Base-by-base conservation (phyloP, 2,329 filamentous ascomycete genomes). In the Beauveria asiatica region DNA sequence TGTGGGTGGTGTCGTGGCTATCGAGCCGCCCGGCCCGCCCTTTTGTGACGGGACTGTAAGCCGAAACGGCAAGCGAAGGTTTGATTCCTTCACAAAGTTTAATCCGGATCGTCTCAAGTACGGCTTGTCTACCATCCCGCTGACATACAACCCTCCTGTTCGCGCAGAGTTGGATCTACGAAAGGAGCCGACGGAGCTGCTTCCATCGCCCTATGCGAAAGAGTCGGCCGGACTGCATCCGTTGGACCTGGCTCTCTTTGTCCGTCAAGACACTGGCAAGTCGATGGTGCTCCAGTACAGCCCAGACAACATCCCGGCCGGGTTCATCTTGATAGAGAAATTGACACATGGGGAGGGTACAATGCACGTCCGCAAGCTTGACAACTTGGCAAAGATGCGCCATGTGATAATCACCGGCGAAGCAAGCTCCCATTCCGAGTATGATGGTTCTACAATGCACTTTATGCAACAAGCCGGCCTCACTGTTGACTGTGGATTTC, bases 1-100 rank as follows among this genome's bases (percentile, higher is more conserved):
- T 0, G 76, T 84, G 2, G 75, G 74, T 21, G 76, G 70, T 0
- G 74, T 83, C 21, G 68, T 85, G 1, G 73, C 76, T 1, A 62
- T 85, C 13, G 83, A 85, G 64, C 82, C 82, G 0, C 67, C 71
- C 4, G 82, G 82, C 0, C 81, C 82, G 1, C 81, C 80, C 0
- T 83, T 79, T 64, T 72, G 70, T 11, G 65, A 57, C 1, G 62
- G 65, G 2, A 55, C 57, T 11, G 41, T 58, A 0, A 62, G 54
- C 8, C 41, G 7, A 25, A 42, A 16, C 10, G 57, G 7, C 1
- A 25, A 27, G 64, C 37, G 65, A 5, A 33, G 42, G 3, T 71
- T 67, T 57, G 66, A 57, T 2, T 58, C 65, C 2, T 66, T 62
- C 30, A 64, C 72, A 9, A 54, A 60, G 5, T 53, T 68, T 19